A percentile compares a stretch with the other conserved stretches of the same genome.
Conservation (phyloP, 352 stramenopile species). For the Phytophthora aleatoria region DNA sequence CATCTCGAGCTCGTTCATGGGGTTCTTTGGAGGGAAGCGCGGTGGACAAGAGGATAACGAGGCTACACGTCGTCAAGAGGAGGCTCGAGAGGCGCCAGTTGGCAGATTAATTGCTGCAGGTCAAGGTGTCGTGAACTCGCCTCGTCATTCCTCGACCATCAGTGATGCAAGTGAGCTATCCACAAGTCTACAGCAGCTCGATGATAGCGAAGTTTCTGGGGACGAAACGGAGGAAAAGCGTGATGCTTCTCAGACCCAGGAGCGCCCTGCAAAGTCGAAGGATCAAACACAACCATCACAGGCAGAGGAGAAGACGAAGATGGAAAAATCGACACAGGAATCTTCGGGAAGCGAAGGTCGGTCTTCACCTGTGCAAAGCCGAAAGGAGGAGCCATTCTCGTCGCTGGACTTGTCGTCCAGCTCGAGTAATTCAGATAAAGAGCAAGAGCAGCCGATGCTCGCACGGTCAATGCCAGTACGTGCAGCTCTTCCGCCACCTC, state of each 20-base stretch:
- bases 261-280: conserved; percentile 5
- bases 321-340: background rate
- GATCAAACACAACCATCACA: background rate
- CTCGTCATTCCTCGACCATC: conserved; percentile 28
- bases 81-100: conserved; percentile 52
- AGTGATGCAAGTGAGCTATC: conserved; percentile 40
- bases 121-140: conserved; percentile 45
- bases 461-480: conserved; percentile 42
- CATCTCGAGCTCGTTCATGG: conserved; percentile 79
- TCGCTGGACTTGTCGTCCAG: conserved; percentile 20
- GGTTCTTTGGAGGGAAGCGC: conserved; percentile 58
- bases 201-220: conserved; percentile 29
- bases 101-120: conserved; percentile 69
- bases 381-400: conserved; percentile 10
- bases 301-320: conserved; percentile 9
- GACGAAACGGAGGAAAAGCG: conserved; percentile 40
- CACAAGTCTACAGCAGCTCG: conserved; percentile 34
- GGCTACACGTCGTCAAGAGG: conserved; percentile 30
- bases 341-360: background rate
- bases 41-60: conserved; percentile 31
- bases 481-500: conserved; percentile 36
- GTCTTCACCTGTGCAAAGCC: background rate
- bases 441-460: conserved; percentile 27
- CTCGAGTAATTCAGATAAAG: conserved; percentile 28
- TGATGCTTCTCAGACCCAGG: conserved; percentile 12